Evolutionary conservation across 2,329 filamentous ascomycete genomes (phyloP).

Genomic region (Achaetomium macrosporum): DNA sequence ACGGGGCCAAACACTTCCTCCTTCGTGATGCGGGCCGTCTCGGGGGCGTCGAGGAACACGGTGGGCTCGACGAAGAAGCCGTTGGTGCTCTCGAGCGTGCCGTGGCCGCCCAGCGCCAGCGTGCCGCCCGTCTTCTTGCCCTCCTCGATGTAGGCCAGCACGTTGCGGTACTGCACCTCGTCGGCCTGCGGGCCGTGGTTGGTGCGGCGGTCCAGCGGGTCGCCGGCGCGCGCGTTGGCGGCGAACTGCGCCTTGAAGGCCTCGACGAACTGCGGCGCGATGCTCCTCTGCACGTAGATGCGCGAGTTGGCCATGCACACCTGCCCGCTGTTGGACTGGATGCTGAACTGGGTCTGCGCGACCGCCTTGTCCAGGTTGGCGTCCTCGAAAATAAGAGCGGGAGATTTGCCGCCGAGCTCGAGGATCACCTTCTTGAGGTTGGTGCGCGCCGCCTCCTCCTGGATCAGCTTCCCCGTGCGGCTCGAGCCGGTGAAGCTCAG

Average conservation of each 20-base stretch:
- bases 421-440: constrained; percentile 60
- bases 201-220: constrained; percentile 31
- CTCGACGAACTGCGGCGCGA: constrained; percentile 52
- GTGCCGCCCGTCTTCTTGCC: constrained; percentile 34
- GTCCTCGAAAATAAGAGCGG: constrained; percentile 59
- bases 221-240: constrained; percentile 32
- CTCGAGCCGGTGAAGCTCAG: constrained; percentile 74
- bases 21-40: constrained; percentile 44
- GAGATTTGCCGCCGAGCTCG: constrained; percentile 64
- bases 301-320: constrained; percentile 55
- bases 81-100: constrained; percentile 24
- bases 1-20: constrained; percentile 63
- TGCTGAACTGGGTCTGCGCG: constrained; percentile 40
- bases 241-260: constrained; percentile 46
- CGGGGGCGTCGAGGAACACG: constrained; percentile 40
- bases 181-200: constrained; percentile 45
- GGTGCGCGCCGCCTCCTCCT: constrained; percentile 62
- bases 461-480: constrained; percentile 63
- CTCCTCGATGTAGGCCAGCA: constrained; percentile 41
- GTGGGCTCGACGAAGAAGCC: constrained; percentile 41
- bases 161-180: constrained; percentile 43
- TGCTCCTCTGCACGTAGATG: constrained; percentile 49
- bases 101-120: constrained; percentile 29
- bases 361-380: constrained; percentile 59
- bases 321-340: constrained; percentile 52